These are phyloP conservation scores for Mallotus repandus DNA, from an alignment of 441 rosid species.

Conservation along the genomic window DNA sequence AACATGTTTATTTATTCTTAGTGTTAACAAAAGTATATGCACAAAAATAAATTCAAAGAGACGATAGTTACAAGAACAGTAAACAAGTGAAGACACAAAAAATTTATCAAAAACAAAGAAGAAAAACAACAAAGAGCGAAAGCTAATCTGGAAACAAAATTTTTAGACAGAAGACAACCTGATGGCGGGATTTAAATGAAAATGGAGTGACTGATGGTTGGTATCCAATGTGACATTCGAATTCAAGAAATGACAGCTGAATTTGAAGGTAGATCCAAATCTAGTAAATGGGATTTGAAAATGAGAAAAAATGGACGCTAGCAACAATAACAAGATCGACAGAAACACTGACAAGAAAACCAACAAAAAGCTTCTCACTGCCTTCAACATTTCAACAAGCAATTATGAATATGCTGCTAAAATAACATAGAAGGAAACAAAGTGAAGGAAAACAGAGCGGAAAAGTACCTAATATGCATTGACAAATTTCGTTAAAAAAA, in stretches of 20 bases:
- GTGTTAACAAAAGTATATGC: background rate
- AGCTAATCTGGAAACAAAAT: background rate
- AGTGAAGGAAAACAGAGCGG: background rate
- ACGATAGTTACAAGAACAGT: background rate
- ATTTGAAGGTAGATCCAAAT: constrained; percentile 20
- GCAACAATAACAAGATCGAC: constrained; percentile 25
- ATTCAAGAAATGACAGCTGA: constrained; percentile 18
- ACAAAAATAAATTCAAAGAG: background rate
- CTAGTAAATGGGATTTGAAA: constrained; percentile 23
- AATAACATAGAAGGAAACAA: no score
- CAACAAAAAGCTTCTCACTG: constrained; percentile 22
- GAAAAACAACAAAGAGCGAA: background rate
- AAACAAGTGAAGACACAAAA: background rate
- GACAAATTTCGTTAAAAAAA: no score
- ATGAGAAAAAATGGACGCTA: constrained; percentile 22
- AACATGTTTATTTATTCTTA: background rate
- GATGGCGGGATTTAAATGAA: constrained; percentile 3
- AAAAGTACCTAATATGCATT: no score
- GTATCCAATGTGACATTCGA: constrained; percentile 9
- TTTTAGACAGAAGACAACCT: constrained; percentile 16
- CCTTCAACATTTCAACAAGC: constrained; percentile 24
- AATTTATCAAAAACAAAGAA: no score
- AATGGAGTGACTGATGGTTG: constrained; percentile 16
- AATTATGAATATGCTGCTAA: background rate
- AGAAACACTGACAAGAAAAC: constrained; percentile 19